These are phyloP conservation scores for Ormosia emarginata DNA, from an alignment of 306 rosid species.

Conservation along the genomic window DNA sequence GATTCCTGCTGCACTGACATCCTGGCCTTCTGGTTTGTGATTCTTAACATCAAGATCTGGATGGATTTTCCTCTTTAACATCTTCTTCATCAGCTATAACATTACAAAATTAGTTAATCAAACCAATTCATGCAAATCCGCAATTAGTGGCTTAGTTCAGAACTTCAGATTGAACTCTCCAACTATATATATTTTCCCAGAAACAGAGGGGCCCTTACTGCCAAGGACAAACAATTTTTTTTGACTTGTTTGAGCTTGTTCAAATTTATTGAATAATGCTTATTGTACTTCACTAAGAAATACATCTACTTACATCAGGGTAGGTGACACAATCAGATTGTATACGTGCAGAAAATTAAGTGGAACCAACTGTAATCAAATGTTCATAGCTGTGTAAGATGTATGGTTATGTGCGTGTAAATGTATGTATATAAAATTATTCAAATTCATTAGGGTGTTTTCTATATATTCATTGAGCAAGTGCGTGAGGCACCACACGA, in stretches of 20 bases:
- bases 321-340: too few species aligned
- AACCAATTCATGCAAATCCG: conserved; percentile 6
- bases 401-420: neutral
- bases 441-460: conserved; percentile 10
- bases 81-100: conserved; percentile 61
- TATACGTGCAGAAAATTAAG: too few species aligned
- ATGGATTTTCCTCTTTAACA: conserved; percentile 69
- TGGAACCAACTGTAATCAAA: too few species aligned
- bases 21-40: conserved; percentile 46
- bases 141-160: neutral
- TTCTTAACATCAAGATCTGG: conserved; percentile 57
- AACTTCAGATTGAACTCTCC: conserved; percentile 3
- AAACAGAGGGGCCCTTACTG: neutral
- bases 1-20: conserved; percentile 27
- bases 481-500: conserved; percentile 14
- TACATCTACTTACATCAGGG: too few species aligned
- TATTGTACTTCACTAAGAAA: too few species aligned
- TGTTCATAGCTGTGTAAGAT: too few species aligned
- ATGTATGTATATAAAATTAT: neutral
- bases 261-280: too few species aligned
- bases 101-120: conserved; percentile 21
- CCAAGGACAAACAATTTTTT: neutral
- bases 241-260: neutral
- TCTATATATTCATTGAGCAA: neutral
- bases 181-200: neutral